Evolutionary conservation across 78 protist genomes (phyloP).

Genomic region (slime mould (Dictyostelium discoideum)): dicty_2.7 NC_007089.4:1113501-1114000

Average conservation of each 20-base stretch:
- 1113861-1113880: conserved; percentile 47
- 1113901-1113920: conserved; percentile 39
- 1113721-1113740: conserved; percentile 43
- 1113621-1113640: conserved; percentile 33
- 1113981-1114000: conserved; percentile 27
- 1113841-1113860: conserved; percentile 24
- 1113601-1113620: conserved; percentile 15
- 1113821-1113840: conserved; percentile 18
- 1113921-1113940: conserved; percentile 42
- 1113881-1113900: conserved; percentile 58
- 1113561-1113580: conserved; percentile 44
- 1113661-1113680: conserved; percentile 76
- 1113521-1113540: conserved; percentile 47
- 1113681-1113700: conserved; percentile 69
- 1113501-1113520: conserved; percentile 78
- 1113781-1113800: conserved; percentile 74
- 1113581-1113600: background rate
- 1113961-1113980: conserved; percentile 58
- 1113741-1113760: background rate
- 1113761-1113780: conserved; percentile 19
- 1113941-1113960: conserved; percentile 22
- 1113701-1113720: conserved; percentile 42
- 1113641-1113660: conserved; percentile 37
- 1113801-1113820: conserved; percentile 74
- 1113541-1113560: conserved; percentile 62